phyloP scores from a whole-genome alignment of 1,139 yeast genomes.

The Saccharomyces pastorianus region DNA sequence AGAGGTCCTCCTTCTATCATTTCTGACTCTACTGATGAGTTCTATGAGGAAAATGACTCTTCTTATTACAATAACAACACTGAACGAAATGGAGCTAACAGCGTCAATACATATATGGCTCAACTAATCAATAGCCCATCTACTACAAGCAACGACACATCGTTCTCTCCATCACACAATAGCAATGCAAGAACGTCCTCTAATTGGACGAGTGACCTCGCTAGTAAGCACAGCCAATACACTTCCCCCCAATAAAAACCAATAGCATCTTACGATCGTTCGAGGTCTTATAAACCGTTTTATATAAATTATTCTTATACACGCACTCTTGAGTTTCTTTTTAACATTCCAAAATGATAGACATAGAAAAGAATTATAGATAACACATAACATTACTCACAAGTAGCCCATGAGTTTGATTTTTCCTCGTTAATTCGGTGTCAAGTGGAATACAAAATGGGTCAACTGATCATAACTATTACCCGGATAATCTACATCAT shows the following conservation, averaged over 20 bases:
- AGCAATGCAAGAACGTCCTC: not conserved
- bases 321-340: not conserved
- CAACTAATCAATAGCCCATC: constrained; percentile 11
- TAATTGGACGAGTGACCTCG: not conserved
- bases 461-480: too few relatives aligned
- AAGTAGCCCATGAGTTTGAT: not conserved
- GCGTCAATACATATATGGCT: constrained; percentile 21
- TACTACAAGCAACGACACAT: constrained; percentile 4
- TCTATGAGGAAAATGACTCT: not conserved
- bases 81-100: constrained; percentile 1
- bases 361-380: not conserved
- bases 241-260: not conserved
- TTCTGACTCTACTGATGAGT: constrained; percentile 16
- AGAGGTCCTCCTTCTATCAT: constrained; percentile 24
- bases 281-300: not conserved
- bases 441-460: too few relatives aligned
- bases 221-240: not conserved
- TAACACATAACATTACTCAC: not conserved
- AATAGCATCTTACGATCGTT: not conserved
- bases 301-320: not conserved
- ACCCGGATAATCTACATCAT: not conserved
- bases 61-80: not conserved
- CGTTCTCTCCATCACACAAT: not conserved
- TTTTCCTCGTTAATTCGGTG: not conserved
- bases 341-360: not conserved